Evolutionary conservation across 2,329 filamentous ascomycete species (phyloP).

Genomic region (Aspergillus fumigatus): DNA sequence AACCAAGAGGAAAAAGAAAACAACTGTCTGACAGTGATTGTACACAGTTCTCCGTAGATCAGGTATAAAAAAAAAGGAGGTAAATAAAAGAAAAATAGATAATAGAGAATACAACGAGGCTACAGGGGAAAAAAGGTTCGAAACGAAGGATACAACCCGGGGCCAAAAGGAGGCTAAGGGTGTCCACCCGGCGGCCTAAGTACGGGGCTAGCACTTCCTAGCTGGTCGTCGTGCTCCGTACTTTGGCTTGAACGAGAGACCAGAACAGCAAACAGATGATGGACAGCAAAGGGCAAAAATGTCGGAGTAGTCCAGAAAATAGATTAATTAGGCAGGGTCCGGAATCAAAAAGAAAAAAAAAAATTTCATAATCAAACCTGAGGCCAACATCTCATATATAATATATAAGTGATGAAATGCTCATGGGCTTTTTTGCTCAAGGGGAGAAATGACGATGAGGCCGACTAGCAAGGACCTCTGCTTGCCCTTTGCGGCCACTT

Average conservation of each 20-base stretch:
- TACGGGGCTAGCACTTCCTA: not conserved
- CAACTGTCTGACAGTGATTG: not conserved
- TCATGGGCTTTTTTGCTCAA: not conserved
- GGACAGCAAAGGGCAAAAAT: not conserved
- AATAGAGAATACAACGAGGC: not conserved
- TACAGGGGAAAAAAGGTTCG: constrained; percentile 11
- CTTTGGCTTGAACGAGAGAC: not conserved
- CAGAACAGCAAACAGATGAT: not conserved
- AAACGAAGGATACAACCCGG: not conserved
- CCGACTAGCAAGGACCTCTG: constrained; percentile 18
- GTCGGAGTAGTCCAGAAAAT: not conserved
- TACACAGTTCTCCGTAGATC: not conserved
- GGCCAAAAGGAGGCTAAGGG: not conserved
- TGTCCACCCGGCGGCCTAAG: not conserved
- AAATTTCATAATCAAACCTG: not conserved
- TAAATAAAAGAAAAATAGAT: not conserved
- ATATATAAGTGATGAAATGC: not conserved
- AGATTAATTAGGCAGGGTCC: not conserved
- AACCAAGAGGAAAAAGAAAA: not conserved
- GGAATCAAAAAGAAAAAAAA: not conserved
- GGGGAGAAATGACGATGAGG: not conserved
- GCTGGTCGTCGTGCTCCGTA: not conserved
- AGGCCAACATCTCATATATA: not conserved
- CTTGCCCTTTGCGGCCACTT: constrained; percentile 33
- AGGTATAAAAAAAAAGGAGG: not conserved